Evolutionary conservation across 2,329 filamentous ascomycete species (phyloP).

Genomic region (Pestalotiopsis sp.): DNA sequence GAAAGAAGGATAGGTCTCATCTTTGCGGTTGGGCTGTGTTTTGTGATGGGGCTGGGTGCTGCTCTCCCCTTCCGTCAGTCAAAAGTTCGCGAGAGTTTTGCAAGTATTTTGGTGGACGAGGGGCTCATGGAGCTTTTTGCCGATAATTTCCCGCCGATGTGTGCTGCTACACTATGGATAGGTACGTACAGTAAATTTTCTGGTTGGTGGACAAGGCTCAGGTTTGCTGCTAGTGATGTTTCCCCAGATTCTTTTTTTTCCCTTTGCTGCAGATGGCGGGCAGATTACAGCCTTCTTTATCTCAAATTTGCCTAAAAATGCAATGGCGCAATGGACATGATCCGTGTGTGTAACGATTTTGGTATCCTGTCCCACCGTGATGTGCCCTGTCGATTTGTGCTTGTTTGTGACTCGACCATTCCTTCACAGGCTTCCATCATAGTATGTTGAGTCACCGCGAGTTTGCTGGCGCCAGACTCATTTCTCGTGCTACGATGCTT

Average conservation of each 20-base stretch:
- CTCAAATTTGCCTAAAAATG: neutral
- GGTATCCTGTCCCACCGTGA: neutral
- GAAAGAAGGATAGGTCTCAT: constrained; percentile 98
- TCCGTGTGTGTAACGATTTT: neutral
- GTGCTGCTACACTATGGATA: neutral
- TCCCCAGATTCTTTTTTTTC: neutral
- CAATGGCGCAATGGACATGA: neutral
- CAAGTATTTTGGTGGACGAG: constrained; percentile 12
- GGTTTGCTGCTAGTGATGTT: neutral
- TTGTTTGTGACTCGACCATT: constrained; percentile 2
- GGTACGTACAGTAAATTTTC: neutral
- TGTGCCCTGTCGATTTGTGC: neutral
- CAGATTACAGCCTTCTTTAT: neutral
- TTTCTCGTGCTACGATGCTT: neutral
- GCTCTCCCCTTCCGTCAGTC: constrained; percentile 10
- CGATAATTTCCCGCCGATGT: constrained; percentile 5
- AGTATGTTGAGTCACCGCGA: neutral
- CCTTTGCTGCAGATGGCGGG: neutral
- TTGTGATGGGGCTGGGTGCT: constrained; percentile 4
- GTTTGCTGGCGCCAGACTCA: neutral
- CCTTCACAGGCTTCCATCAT: neutral
- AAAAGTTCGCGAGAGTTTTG: constrained; percentile 12
- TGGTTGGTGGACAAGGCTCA: neutral
- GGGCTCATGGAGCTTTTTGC: constrained; percentile 10
- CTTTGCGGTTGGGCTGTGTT: constrained; percentile 44